Conservation (phyloP, 176 grass and related monocot genomes). For the Dendrocalamus sinicus region DNA sequence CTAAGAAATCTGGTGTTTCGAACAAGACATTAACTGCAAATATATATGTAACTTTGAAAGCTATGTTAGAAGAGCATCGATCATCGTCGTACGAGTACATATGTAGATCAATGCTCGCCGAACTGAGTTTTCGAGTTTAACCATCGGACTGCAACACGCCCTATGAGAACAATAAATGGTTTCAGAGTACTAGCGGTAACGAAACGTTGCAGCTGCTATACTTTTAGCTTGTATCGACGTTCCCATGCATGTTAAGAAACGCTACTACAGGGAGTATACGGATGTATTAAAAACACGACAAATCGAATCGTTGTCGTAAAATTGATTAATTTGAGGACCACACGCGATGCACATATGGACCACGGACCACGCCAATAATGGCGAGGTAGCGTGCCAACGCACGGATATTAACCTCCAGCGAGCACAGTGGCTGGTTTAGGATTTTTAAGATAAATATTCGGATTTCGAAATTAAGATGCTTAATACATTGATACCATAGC, state of each 20-base stretch:
- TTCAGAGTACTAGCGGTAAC: neutral
- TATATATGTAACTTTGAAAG: neutral
- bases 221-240: neutral
- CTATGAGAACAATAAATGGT: neutral
- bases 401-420: neutral
- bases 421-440: too few relatives aligned
- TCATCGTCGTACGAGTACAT: neutral
- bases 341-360: neutral
- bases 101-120: neutral
- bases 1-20: neutral
- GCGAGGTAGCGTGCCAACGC: conserved; percentile 38
- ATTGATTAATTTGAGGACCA: neutral
- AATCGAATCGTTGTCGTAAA: conserved; percentile 41
- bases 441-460: too few relatives aligned
- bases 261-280: too few relatives aligned
- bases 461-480: too few relatives aligned
- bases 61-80: neutral
- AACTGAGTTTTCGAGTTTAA: neutral
- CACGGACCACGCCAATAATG: conserved; percentile 56
- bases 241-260: neutral
- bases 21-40: neutral
- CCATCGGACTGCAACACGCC: neutral
- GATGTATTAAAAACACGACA: conserved; percentile 38
- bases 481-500: too few relatives aligned
- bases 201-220: neutral